Evolutionary conservation across 768 basidiomycete species (phyloP), one percentile per base, ranked within the genome.

Genomic region (Gautieria morchelliformis): DNA sequence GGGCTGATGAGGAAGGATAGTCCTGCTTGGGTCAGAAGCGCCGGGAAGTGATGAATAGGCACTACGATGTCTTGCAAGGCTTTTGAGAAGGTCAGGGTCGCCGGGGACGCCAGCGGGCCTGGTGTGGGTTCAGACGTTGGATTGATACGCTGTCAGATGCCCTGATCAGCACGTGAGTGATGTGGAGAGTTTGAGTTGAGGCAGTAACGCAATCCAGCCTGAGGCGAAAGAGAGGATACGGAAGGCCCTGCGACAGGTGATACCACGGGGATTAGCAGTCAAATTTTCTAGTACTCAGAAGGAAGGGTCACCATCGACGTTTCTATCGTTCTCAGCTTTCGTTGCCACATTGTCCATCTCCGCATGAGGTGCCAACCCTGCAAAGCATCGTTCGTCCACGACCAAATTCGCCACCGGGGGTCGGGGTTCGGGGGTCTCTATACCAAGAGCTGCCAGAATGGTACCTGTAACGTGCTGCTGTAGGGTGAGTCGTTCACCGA

Each of bases 1-100:
- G 0, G 91, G 79, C 64, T 96, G 96, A 67, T 99, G 96, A 3
- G 96, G 96, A 62, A 99, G 73, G 40, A 94, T 92, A 0, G 80
- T 78, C 0, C 90, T 91, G 14, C 92, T 81, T 3, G 95, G 96
- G 69, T 99, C 96, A 39, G 78, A 76, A 53, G 83, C 81, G 7
- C 96, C 96, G 3, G 94, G 91, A 41, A 98, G 75, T 30, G 73
- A 65, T 94, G 92, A 35, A 97, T 77, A 1, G 94, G 89, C 62
- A 99, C 75, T 17, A 82, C 78, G 12, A 97, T 77, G 63, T 96
- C 92, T 37, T 78, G 71, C 42, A 98, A 75, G 61, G 37, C 30
- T 57, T 57, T 57, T 12, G 56, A 57, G n/a, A 49, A 27, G 5
- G 46, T 49, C 11, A 32, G 50, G 4, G 47, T 57, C n/a, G 56